Conservation (phyloP, 2,329 filamentous ascomycete genomes). For the Penicillium sp. region DNA sequence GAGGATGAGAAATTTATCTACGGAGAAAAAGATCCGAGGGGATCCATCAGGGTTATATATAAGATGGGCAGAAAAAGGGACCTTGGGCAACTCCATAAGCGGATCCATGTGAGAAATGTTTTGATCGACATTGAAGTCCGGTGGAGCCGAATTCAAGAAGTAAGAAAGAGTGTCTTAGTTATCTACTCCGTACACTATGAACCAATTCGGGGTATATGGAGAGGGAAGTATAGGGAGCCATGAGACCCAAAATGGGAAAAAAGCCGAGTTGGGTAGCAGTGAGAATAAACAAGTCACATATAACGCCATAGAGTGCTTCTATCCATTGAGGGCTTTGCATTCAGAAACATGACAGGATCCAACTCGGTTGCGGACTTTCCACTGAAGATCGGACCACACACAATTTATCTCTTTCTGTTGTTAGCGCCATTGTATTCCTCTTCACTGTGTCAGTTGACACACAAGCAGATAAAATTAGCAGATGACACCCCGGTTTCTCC, state of each 20-base stretch:
- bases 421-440: not conserved
- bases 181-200: not conserved
- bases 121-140: slow-evolving; percentile 5
- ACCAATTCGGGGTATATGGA: too few relatives aligned
- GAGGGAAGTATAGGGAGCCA: not conserved
- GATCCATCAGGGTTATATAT: slow-evolving; percentile 2
- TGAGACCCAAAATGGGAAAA: not conserved
- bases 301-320: not conserved
- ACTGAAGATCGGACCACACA: not conserved
- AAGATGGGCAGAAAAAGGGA: not conserved
- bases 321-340: not conserved
- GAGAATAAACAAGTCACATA: not conserved
- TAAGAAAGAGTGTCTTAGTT: not conserved
- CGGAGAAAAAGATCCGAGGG: not conserved
- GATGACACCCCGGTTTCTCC: not conserved
- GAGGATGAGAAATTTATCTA: not conserved
- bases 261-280: not conserved
- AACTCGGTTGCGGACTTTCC: not conserved
- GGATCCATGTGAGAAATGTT: not conserved
- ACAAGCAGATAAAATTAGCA: not conserved
- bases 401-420: not conserved
- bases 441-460: not conserved
- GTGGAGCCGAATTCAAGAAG: not conserved
- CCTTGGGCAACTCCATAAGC: not conserved
- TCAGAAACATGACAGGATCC: not conserved